Base-by-base conservation (phyloP, 1,284 basidiomycete species). In the Boletus calvinii region DNA sequence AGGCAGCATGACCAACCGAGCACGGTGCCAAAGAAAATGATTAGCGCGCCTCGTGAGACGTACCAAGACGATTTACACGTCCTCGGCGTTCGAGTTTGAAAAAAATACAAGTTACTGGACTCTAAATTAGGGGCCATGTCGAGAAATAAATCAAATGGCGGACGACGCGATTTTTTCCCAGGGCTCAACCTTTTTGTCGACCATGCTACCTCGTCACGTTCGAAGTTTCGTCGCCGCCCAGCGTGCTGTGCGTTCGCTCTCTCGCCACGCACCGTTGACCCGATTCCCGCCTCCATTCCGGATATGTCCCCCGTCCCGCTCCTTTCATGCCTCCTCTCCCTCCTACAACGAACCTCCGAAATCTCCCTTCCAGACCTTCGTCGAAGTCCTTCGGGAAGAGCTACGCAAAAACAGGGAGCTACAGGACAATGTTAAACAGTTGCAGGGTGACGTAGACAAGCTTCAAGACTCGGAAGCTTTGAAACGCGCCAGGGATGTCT, bases 401-500 rank as follows among this genome's bases (percentile, higher is more conserved):
- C 75, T 99, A 44, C 79, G 84, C 68, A 98, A 98, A 79, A 96
- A 93, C 69, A 79, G 93, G 61, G 95, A 96, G 68, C 78, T 97
- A 52, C 94, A 97, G 74, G 93, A 98, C 46, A 97, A 96, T 73
- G 90, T 98, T 54, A 94, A 94, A 75, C 94, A 97, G 74, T 81
- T 99, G 30, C 92, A 96, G 72, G 97, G 97, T 61, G 94, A 98
- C 70, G 96, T 97, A 35, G 92, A 93, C 74, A 98, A 98, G 74
- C 75, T 98, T 48, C 95, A 97, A 74, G 96, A 99, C 69, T 92
- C 89, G 51, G 94, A 96, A 69, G 90, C 95, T n/a, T 90, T 98
- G 92, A 93, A 92, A 77, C 81, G 80, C 62, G 93, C 94, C 12
- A 80, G 83, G 65, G 92, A 91, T 45, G 86, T 92, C 54, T 98